Base-by-base conservation (phyloP, 2,329 filamentous ascomycete species). In the Fusarium sp. region DNA sequence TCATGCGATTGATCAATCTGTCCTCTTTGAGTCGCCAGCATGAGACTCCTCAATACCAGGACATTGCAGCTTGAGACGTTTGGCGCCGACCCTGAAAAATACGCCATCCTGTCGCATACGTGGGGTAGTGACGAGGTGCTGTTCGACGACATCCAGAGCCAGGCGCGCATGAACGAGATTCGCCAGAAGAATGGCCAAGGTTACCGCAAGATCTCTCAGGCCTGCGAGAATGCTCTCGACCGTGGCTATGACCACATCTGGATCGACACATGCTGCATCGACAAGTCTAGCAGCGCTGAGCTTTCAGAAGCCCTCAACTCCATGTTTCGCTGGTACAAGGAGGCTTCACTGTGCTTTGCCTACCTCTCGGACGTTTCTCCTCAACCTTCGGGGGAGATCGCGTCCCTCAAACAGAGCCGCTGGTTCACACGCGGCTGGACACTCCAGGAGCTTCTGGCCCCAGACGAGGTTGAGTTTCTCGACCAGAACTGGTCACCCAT, bases 261-360 rank as follows among this genome's bases (percentile, higher is more conserved):
- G 77, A 69, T 79, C 58, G 77, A 79, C 72, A 79, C 77, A 27
- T 79, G 77, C 69, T 78, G 77, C 69, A 78, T 78, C 70, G 72
- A 78, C 72, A 78, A 76, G 52, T 68, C 70, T 18, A 79, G 66
- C 65, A 78, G 77, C 66, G 74, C 77, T 29, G 77, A 78, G 61
- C 72, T 79, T 43, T 78, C 75, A 18, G 76, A 78, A 58, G 67
- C 77, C 18, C 52, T 78, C 68, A 78, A 78, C 52, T 78, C 75
- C 60, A 79, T 79, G 77, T 79, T 79, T 48, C 72, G 65, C 29
- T 79, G 77, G 77, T 79, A 79, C 66, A 71, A 22, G 31, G 70
- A 76, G 29, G 68, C 77, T 20, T 52, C 68, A 39, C 29, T 65
- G 31, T 79, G 77, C 65, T 79, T 71, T 24, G 77, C 65, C 41